Base-by-base conservation (phyloP, 2,329 filamentous ascomycete species). In the Colletotrichum orchidophilum region DNA sequence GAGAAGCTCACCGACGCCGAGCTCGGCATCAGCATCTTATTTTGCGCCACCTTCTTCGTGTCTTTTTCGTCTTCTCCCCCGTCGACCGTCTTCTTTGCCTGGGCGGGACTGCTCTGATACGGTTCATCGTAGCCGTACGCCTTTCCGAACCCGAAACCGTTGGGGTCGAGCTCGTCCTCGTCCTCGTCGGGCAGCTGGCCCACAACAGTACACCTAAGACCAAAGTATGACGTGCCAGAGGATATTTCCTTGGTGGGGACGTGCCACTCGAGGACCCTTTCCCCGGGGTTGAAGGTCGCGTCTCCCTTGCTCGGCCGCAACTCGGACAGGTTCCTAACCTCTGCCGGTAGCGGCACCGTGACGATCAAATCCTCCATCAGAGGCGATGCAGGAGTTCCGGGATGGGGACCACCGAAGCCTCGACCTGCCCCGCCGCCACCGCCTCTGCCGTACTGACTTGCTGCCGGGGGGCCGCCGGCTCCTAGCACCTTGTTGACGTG, bases 311-410 rank as follows among this genome's bases (percentile, higher is more conserved):
- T 93, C 2, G 95, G 90, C 66, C 94, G 89, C 65, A 98, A 87
- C 77, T 98, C 95, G 5, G 91, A 91, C 18, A 98, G 85, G 78
- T 95, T 97, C 69, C 94, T 91, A 61, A 98, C 94, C 29, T 90
- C 89, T 4, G 89, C 83, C 3, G 96, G 94, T 12, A 98, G 87
- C 1, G 95, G 95, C 9, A 98, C 88, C 2, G 90, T 91, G 29
- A 98, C 90, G 2, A 88, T 86, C 33, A 98, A 84, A 69, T 96
- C 93, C 76, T 97, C 94, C 27, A 98, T 81, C 9, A 86, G 79
- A 0, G 92, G 92, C 5, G 88, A 84, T 7, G 86, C 86, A 8
- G 89, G 87, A 3, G 84, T 89, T 13, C 90, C 89, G 3, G 83
- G 79, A 76, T 86, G 86, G 33, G 80, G 81, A 12, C 81, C 82